A percentile compares a stretch with the other conserved stretches of the same genome.
phyloP scores from a whole-genome alignment of 139 green algal genomes.

The Chlorella sp. region DNA sequence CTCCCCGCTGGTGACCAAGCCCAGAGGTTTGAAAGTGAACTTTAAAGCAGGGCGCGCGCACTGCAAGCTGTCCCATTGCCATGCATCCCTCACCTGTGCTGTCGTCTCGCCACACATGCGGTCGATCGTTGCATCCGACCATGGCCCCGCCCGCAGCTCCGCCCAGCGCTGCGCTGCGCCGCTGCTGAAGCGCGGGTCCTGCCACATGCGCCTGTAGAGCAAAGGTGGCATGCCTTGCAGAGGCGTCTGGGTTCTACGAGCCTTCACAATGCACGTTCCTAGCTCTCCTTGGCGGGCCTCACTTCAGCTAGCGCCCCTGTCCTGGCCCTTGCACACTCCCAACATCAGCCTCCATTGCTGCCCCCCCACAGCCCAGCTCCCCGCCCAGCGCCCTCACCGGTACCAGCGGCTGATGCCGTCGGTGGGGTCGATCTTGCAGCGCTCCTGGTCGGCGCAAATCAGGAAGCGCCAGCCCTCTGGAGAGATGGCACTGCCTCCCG shows the following conservation, averaged over 20 bases:
- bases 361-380: not conserved
- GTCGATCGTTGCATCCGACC: slow-evolving; percentile 29
- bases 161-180: slow-evolving; percentile 32
- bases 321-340: no score
- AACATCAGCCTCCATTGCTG: no score
- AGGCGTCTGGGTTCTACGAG: no score
- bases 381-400: not conserved
- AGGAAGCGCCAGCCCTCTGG: slow-evolving; percentile 60
- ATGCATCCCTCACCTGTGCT: not conserved
- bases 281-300: no score
- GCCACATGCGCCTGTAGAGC: slow-evolving; percentile 36
- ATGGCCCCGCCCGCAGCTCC: slow-evolving; percentile 25
- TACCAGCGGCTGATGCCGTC: slow-evolving; percentile 46
- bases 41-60: no score
- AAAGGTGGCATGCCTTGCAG: not conserved
- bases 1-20: no score
- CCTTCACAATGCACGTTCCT: no score
- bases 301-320: no score
- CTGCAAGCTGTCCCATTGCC: no score
- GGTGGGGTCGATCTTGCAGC: slow-evolving; percentile 40
- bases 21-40: no score
- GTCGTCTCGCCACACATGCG: not conserved
- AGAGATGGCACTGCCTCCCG: slow-evolving; percentile 78
- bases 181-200: slow-evolving; percentile 30
- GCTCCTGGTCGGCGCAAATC: slow-evolving; percentile 50